phyloP scores from a whole-genome alignment of 331 rosid genomes.

The Rhamnella rubrinervis region DNA sequence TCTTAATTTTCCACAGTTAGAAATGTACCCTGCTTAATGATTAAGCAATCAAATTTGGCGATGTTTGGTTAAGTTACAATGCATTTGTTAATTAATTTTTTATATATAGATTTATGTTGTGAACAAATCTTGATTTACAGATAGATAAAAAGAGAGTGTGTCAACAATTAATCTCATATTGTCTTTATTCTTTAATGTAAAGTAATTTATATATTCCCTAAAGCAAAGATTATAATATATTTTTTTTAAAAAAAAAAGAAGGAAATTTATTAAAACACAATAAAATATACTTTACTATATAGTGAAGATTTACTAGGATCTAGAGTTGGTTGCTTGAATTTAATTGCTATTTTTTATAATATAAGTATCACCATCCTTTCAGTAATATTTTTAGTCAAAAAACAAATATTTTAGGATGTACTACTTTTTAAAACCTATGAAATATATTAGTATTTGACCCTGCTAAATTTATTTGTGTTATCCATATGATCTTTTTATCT shows the following conservation, averaged over 20 bases:
- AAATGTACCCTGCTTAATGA: not conserved
- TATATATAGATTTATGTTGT: no score
- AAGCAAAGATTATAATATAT: no score
- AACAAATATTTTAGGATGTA: not conserved
- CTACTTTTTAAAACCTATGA: constrained; percentile 10
- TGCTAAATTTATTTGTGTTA: not conserved
- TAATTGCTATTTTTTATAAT: constrained; percentile 3
- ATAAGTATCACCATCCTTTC: constrained; percentile 21
- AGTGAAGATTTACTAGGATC: constrained; percentile 24
- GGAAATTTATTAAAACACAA: not conserved
- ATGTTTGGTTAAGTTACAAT: not conserved
- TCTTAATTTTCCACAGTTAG: not conserved
- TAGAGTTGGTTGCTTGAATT: not conserved
- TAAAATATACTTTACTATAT: constrained; percentile 22
- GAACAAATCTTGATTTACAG: no score
- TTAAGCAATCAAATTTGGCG: constrained; percentile 3
- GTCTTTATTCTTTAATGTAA: no score
- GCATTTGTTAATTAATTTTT: not conserved
- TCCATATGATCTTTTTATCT: constrained; percentile 10
- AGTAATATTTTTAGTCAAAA: not conserved
- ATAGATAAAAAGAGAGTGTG: no score
- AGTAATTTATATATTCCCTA: no score
- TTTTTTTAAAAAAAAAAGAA: not conserved
- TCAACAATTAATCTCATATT: no score
- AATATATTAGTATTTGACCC: constrained; percentile 32